Evolutionary conservation across 192 early-diverging fungal species (phyloP), one percentile per base, ranked within the genome.

Genomic region (Dissophora ornata): DNA sequence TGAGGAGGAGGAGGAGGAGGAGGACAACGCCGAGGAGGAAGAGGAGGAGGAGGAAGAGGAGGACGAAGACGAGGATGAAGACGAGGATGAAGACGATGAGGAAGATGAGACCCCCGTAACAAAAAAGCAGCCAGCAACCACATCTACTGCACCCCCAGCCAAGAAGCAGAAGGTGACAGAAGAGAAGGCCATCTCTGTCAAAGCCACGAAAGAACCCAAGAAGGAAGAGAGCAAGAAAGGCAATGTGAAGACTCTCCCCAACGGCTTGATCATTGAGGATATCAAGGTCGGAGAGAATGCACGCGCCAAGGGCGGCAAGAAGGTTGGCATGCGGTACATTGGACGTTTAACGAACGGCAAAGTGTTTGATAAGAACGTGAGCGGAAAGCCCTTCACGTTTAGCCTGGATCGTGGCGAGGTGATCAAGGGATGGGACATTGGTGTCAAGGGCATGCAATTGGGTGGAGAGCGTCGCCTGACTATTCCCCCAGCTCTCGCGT

Each of bases 351-450:
- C 28, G n/a, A 67, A 62, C 25, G 73, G 73, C 21, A 77, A 77
- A 73, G 90, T 94, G 21, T 96, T 97, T 86, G 96, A 97, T 86
- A 81, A 87, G 74, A 95, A 95, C 87, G 92, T 88, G 49, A 87
- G 88, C 64, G 95, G 95, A 40, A 86, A 88, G 62, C 92, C 93
- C 2, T 95, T 97, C 71, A 86, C 64, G 65, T 96, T 97, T 85
- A 87, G 80, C 10, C 85, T 97, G 19, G 94, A 93, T 21, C 44
- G 56, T 4, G 87, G 89, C 44, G 91, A 97, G 80, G 95, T 96
- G 42, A 96, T 97, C 82, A 89, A 91, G 77, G 96, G 95, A 25
- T 96, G 93, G 95, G 96, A 97, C 79, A 42, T 88, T 8, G 96
- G 96, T 56, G 81, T 92, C 30, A 63, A 81, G 18, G 96, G 96